Evolutionary conservation across 2,329 filamentous ascomycete genomes (phyloP), one percentile per base, ranked within the genome.

Genomic region (Periconia macrospinosa): DNA sequence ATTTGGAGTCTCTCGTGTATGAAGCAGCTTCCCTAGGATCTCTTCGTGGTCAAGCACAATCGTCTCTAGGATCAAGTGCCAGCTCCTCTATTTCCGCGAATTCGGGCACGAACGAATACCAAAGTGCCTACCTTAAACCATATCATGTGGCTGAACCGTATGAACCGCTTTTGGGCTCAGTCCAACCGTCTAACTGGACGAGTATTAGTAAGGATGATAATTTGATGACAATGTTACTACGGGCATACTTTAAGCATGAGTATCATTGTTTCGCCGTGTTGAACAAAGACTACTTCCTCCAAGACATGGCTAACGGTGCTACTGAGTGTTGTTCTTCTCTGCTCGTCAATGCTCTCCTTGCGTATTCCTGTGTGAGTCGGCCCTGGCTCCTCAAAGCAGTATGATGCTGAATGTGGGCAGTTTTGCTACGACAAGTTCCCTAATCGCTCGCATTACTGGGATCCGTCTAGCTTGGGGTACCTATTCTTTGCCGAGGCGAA

Each of bases 281-380:
- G 19, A 55, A 60, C 13, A 60, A 56, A 33, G 56, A 60, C 17
- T n/a, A 43, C 14, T 55, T 60, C 27, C 49, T 60, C 14, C 49
- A 52, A 2, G 58, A 58, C 23, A 50, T 60, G 45, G 23, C 23
- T 27, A 27, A 8, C 11, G 13, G 14, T 23, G 17, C 14, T 41
- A 51, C 23, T 8, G 23, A 27, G 13, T 53, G 44, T 45, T 59
- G 54, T 50, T 58, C 57, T 13, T 30, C 45, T 7, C 47, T 60
- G 7, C 46, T 56, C 6, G 53, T 58, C 33, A 58, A 53, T 20
- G 30, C 33, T 2, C 40, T 58, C 35, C 19, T 60, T 30, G 52
- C 55, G 9, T 37, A 49, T 6, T 53, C 45, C 30, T 56, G 53
- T 51, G 54, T 59, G 45, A 48, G 30, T 17, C 45, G 41, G 17